These are phyloP conservation scores for Colletotrichum tropicale DNA, from an alignment of 2,329 filamentous ascomycete genomes.

Conservation along the genomic window DNA sequence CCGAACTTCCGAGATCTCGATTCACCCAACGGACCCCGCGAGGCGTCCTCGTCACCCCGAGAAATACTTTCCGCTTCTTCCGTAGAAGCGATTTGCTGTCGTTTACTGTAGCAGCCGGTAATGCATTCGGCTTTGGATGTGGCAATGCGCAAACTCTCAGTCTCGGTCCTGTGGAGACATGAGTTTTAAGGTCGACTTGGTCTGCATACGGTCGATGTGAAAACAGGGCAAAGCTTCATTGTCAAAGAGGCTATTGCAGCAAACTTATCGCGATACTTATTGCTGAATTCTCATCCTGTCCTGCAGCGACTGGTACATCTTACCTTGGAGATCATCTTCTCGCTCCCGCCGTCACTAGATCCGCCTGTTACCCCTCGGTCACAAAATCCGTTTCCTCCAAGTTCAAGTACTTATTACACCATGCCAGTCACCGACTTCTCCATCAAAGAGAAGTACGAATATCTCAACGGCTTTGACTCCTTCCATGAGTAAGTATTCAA, in stretches of 20 bases:
- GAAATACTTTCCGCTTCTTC: not conserved
- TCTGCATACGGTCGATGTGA: not conserved
- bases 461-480: conserved; percentile 71
- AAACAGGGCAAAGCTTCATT: not conserved
- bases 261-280: not conserved
- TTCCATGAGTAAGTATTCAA: conserved; percentile 66
- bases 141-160: not conserved
- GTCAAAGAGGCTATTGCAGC: not conserved
- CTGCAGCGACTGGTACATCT: not conserved
- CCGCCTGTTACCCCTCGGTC: accelerated
- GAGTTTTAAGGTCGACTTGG: not conserved
- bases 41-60: not conserved
- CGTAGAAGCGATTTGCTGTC: not conserved
- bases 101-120: not conserved
- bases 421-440: conserved; percentile 41
- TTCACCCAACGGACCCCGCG: not conserved
- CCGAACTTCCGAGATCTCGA: not conserved
- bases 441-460: conserved; percentile 57
- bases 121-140: not conserved
- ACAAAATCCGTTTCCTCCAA: not conserved
- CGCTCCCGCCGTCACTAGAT: not conserved
- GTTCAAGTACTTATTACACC: not conserved
- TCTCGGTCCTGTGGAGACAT: not conserved
- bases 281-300: accelerated
- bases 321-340: not conserved